Percentiles rank a stretch among this genome's conserved stretches.
phyloP scores from a whole-genome alignment of 805 yeast genomes.

The Saturnispora dispora region DNA sequence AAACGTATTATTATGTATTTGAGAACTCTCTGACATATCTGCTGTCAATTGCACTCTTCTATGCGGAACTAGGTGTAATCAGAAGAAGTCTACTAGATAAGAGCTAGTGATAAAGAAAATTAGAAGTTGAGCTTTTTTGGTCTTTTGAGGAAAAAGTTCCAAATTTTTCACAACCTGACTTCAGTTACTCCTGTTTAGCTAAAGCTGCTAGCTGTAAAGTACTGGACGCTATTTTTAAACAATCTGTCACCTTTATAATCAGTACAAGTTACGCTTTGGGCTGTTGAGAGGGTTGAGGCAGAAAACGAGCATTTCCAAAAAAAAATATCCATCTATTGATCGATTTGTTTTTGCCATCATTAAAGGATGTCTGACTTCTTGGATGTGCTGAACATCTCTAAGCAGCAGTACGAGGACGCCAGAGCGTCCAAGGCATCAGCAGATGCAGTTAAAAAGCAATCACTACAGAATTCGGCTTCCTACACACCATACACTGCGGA shows the following conservation, averaged over 20 bases:
- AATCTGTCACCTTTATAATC: background rate
- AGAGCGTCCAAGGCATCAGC: conserved; percentile 14
- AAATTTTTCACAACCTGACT: background rate
- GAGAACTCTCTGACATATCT: conserved; percentile 5
- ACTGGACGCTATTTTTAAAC: background rate
- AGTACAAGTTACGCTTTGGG: background rate
- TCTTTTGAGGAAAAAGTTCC: background rate
- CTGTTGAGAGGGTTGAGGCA: background rate
- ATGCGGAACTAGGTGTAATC: background rate
- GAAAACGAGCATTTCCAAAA: background rate
- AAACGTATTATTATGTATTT: conserved; percentile 39
- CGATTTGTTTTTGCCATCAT: background rate
- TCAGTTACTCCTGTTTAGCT: background rate
- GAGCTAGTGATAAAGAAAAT: background rate
- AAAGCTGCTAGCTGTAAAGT: background rate
- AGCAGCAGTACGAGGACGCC: conserved; percentile 34
- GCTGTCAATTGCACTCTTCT: background rate
- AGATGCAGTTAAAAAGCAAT: conserved; percentile 8
- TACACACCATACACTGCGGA: conserved; percentile 17
- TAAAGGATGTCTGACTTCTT: conserved; percentile 46
- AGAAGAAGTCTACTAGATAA: background rate
- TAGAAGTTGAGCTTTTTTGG: background rate
- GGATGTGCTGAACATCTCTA: conserved; percentile 59
- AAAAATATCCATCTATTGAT: background rate
- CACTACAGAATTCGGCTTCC: conserved; percentile 5